Evolutionary conservation across 495 filamentous ascomycete species (phyloP), one percentile per base, ranked within the genome.

Genomic region (Aspergillus wentii): DNA sequence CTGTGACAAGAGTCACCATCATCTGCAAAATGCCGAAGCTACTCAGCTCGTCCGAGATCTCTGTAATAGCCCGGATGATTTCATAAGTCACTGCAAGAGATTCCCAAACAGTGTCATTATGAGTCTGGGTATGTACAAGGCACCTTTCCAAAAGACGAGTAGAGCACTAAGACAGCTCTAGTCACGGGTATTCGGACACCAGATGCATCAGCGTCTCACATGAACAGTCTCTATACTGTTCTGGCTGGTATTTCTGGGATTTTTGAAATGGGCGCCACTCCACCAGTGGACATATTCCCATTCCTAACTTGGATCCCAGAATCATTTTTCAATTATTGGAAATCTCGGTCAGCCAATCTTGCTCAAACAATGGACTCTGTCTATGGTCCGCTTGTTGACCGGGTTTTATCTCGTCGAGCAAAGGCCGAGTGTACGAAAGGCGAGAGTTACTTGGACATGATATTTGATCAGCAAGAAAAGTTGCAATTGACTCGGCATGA

Each of bases 251-350:
- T 65, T 66, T 62, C 66, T 11, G 41, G 57, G 36, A 44, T 74
- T 1, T 65, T 71, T 45, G 71, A 75, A 40, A 31, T 58, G 1
- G 74, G 72, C 8, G 64, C 65, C 1, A 75, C 68, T 7, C 74
- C 74, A 0, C 72, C 74, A 3, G 64, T 76, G 0, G 71, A 76
- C 36, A 49, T 66, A 9, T 70, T 63, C 32, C 70, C 72, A 3
- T 48, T 62, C 10, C 39, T 77, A 17, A 57, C 67, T 17, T 50
- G 34, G 2, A 30, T 76, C 9, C 74, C 74, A 0, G 48, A 76
- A 48, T 25, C 20, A 0, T 40, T 71, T 1, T 49, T 74, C 6
- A 54, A 57, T 1, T 68, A 58, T 17, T 77, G 68, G 65, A 38
- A 33, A 5, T 41, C 38, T 13, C 56, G 66, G 2, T 49, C 68